Base-by-base conservation (phyloP, 768 basidiomycete species). In the Dacryopinax spathularia region DNA sequence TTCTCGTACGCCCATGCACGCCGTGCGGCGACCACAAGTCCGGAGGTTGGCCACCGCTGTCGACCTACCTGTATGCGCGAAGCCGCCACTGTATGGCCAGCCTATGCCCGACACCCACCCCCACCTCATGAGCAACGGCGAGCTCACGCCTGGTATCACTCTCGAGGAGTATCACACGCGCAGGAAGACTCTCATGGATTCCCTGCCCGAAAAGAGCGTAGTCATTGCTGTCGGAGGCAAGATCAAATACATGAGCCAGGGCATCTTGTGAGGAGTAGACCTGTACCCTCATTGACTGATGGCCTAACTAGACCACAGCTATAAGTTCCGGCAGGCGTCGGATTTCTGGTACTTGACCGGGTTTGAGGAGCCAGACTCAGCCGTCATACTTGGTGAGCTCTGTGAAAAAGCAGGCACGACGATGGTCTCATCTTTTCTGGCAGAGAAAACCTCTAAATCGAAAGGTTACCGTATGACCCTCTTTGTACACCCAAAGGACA, bases 301-400 rank as follows among this genome's bases (percentile, higher is more conserved):
- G 41, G 65, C 66, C 69, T 56, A 63, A 60, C 35, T 35, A 48
- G 16, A 20, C 7, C 60, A 34, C 71, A 98, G 94, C 73, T 96
- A 97, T 80, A 93, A 93, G 72, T 96, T 90, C 71, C 84, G 95
- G 25, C 95, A 95, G 74, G 84, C 84, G 0, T 91, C 89, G 35
- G 87, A 95, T 74, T 90, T 94, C 72, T 91, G 88, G 88, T 98
- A 99, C 73, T 78, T 99, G 15, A 96, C 96, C 0, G 96, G 96
- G 12, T 96, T 96, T 69, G 84, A 91, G 64, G 95, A 98, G 71
- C 90, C 93, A 0, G 88, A 95, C 63, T 83, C 95, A 18, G 93
- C 90, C 0, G 77, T 98, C 41, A 79, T 97, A 36, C 79, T 99
- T 48, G 85, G 91, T 89, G 60, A 35, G 78, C 63, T 56, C 2